A percentile compares a stretch with the other conserved stretches of the same genome.
Evolutionary conservation across 129 eudicot species (phyloP).

Genomic region (Flaveria robusta): DNA sequence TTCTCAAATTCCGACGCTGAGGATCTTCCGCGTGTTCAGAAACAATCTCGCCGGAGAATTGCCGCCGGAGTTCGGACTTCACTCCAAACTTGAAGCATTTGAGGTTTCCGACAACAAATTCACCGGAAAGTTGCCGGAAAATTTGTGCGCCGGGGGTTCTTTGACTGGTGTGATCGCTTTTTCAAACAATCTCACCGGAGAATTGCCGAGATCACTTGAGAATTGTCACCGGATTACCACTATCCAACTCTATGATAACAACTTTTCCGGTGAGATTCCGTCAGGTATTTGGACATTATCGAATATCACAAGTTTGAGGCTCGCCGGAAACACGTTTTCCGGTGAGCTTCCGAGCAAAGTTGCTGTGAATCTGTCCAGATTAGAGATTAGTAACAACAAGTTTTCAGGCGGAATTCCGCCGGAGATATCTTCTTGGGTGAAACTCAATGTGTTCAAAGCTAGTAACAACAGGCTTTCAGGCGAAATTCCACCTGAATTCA

Average conservation of each 20-base stretch:
- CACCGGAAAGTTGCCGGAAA: conserved; percentile 69
- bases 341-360: conserved; percentile 66
- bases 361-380: conserved; percentile 60
- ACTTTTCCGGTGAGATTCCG: conserved; percentile 69
- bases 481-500: conserved; percentile 58
- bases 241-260: conserved; percentile 59
- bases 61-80: conserved; percentile 71
- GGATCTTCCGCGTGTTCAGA: conserved; percentile 42
- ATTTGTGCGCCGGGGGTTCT: conserved; percentile 54
- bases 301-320: conserved; percentile 44
- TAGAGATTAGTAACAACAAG: conserved; percentile 75
- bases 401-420: conserved; percentile 72
- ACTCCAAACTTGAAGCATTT: conserved; percentile 72
- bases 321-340: conserved; percentile 61
- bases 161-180: conserved; percentile 66
- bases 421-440: conserved; percentile 58
- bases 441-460: conserved; percentile 65
- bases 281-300: conserved; percentile 53
- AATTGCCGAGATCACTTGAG: conserved; percentile 65
- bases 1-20: conserved; percentile 43
- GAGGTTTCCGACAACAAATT: conserved; percentile 69
- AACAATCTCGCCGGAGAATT: conserved; percentile 62
- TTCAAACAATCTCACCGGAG: conserved; percentile 68
- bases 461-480: conserved; percentile 80
- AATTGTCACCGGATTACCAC: conserved; percentile 48